Evolutionary conservation across 2,329 filamentous ascomycete species (phyloP).

Genomic region (Shiraia bambusicola): DNA sequence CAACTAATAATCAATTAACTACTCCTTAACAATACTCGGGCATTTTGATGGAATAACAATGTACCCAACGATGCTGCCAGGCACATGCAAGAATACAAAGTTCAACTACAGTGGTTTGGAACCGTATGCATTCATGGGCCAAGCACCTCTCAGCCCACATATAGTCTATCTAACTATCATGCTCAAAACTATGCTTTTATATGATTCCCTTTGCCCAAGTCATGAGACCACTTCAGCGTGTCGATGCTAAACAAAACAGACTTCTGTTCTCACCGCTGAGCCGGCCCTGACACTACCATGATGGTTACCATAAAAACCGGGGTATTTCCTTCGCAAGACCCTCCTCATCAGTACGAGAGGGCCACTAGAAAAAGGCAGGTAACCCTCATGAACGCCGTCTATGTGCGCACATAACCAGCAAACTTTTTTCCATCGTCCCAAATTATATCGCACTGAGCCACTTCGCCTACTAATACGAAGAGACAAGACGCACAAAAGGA

Average conservation of each 20-base stretch:
- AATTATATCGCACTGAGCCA: constrained; percentile 27
- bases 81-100: background rate
- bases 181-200: constrained; percentile 41
- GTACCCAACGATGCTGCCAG: too few relatives aligned
- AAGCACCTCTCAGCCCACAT: constrained; percentile 20
- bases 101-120: constrained; percentile 9
- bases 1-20: too few relatives aligned
- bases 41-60: too few relatives aligned
- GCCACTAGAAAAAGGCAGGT: constrained; percentile 28
- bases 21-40: too few relatives aligned
- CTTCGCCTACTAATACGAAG: constrained; percentile 22
- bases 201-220: constrained; percentile 42
- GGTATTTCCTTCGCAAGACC: constrained; percentile 41
- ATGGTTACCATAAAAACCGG: constrained; percentile 30
- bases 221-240: constrained; percentile 28
- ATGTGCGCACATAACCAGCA: constrained; percentile 40
- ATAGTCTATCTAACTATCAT: constrained; percentile 39
- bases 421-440: constrained; percentile 39
- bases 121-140: constrained; percentile 32
- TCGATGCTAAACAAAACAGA: constrained; percentile 34
- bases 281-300: constrained; percentile 27
- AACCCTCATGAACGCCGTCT: constrained; percentile 44
- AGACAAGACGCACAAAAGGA: constrained; percentile 31
- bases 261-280: constrained; percentile 27
- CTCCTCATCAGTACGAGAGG: constrained; percentile 22